Conservation (phyloP, 2,329 filamentous ascomycete genomes). For the Chaetomium globosum region DNA sequence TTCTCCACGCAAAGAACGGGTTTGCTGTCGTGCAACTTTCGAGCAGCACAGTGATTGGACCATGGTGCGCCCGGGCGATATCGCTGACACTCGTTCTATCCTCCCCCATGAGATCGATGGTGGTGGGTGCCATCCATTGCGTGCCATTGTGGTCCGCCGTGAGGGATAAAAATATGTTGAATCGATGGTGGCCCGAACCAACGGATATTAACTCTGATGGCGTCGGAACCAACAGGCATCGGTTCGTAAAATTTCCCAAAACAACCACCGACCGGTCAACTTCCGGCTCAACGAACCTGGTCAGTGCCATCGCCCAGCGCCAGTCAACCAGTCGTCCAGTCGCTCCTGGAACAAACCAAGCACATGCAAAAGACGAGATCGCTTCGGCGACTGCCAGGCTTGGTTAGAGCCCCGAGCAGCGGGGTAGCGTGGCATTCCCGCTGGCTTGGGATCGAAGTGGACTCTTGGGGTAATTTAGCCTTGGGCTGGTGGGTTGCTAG, state of each 20-base stretch:
- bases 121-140: not conserved
- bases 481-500: not conserved
- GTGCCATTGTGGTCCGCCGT: not conserved
- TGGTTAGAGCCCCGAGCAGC: conserved; percentile 21
- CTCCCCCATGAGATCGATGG: not conserved
- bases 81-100: not conserved
- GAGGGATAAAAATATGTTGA: not conserved
- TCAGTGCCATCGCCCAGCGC: too few relatives aligned
- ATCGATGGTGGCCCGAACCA: conserved; percentile 5
- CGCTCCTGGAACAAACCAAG: too few relatives aligned
- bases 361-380: conserved; percentile 3
- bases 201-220: conserved; percentile 3
- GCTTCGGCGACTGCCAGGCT: conserved; percentile 7
- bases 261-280: conserved; percentile 1
- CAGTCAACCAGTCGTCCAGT: too few relatives aligned
- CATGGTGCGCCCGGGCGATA: not conserved
- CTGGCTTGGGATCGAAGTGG: conserved; percentile 16
- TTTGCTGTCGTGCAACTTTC: not conserved
- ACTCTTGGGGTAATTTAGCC: conserved; percentile 4
- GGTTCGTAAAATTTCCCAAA: conserved; percentile 5
- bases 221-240: conserved; percentile 4
- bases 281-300: not conserved
- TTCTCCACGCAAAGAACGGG: not conserved
- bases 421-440: conserved; percentile 24
- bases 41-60: not conserved